phyloP scores from a whole-genome alignment of 2,329 filamentous ascomycete genomes.

The Paecilomyces dactylethromorphus region DNA sequence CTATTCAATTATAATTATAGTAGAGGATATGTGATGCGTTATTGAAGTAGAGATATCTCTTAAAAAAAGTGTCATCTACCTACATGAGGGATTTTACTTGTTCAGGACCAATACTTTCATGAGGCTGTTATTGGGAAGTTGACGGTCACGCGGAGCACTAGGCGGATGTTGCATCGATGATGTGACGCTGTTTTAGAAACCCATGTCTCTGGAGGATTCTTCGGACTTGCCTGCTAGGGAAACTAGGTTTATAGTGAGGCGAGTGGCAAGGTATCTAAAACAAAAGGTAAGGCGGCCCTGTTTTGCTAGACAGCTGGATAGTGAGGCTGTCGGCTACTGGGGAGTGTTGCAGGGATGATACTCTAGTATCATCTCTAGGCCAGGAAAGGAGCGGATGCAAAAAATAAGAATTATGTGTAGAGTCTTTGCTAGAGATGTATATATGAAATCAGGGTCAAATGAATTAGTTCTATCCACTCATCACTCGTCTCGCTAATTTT shows the following conservation, averaged over 20 bases:
- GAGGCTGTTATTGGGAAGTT: not conserved
- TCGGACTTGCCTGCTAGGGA: not conserved
- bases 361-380: not conserved
- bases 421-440: not conserved
- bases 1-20: too few relatives aligned
- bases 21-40: too few relatives aligned
- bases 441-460: not conserved
- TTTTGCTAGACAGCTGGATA: not conserved
- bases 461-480: slow-evolving; percentile 18
- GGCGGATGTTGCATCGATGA: not conserved
- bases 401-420: not conserved
- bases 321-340: not conserved
- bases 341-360: not conserved
- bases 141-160: not conserved
- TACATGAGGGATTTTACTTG: not conserved
- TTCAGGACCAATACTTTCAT: not conserved
- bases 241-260: not conserved
- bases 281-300: not conserved
- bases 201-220: not conserved
- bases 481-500: slow-evolving; percentile 25
- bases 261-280: not conserved
- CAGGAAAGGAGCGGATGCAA: not conserved
- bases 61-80: not conserved
- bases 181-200: not conserved
- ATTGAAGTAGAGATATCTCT: too few relatives aligned